A percentile compares a stretch with the other conserved stretches of the same genome.
Evolutionary conservation across 345 rosid species (phyloP).

Genomic region (Acer yangbiense): DNA sequence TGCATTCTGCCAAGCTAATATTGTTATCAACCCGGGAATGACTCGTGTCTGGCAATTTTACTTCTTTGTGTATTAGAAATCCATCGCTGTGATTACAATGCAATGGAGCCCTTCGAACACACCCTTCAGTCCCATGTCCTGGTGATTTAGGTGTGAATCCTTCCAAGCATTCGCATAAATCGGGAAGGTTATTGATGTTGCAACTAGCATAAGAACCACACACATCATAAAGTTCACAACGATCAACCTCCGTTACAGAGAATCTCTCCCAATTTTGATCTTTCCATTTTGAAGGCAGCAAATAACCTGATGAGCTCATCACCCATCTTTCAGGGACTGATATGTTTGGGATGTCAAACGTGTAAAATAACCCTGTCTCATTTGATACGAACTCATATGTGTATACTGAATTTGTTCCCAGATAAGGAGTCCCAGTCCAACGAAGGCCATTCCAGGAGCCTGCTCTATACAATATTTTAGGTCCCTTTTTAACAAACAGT

Average conservation of each 20-base stretch:
- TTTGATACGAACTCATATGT: conserved; percentile 15
- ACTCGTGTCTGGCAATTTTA: conserved; percentile 22
- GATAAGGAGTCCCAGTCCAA: conserved; percentile 27
- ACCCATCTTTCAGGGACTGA: neutral
- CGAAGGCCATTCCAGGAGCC: conserved; percentile 57
- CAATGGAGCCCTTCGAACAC: conserved; percentile 13
- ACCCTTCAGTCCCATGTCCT: conserved; percentile 8
- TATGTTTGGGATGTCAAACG: neutral
- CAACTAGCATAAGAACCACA: conserved; percentile 26
- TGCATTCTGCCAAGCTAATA: conserved; percentile 21
- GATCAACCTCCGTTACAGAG: neutral
- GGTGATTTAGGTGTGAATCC: conserved; percentile 16
- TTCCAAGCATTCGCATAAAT: conserved; percentile 15
- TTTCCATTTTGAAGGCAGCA: conserved; percentile 9
- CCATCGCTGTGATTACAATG: conserved; percentile 5
- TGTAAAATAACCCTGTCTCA: conserved; percentile 4
- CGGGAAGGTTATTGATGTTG: conserved; percentile 1
- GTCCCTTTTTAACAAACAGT: conserved; percentile 25
- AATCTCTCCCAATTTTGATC: neutral
- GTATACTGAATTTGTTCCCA: conserved; percentile 10
- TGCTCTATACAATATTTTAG: conserved; percentile 30
- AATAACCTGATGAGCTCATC: neutral
- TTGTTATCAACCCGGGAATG: conserved; percentile 7
- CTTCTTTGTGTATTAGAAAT: neutral
- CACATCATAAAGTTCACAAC: conserved; percentile 13